Base-by-base conservation (phyloP, 1,139 yeast species). In the Saccharomyces hybrid region DNA sequence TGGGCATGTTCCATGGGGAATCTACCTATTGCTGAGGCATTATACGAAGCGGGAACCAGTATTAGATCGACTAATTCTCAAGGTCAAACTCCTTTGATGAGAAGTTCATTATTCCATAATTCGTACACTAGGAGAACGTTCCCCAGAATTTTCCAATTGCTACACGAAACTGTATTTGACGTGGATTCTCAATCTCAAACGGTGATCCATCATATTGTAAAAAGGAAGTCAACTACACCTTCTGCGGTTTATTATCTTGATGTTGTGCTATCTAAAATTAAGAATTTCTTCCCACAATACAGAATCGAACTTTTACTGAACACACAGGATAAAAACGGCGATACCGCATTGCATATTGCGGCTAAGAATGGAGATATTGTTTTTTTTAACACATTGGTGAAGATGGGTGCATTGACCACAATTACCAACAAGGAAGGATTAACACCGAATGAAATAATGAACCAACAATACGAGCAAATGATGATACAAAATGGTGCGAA, bases 1-100 rank as follows among this genome's bases (percentile, higher is more conserved):
- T 91, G 98, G 98, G 96, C 98, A 0, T 87, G 96, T 48, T 87
- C 98, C 0, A 85, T 93, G 76, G 98, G 97, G 4, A 83, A 85
- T 62, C 73, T 83, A 49, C 81, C 80, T 46, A 83, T 90, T 67
- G 83, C 88, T 49, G 91, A 86, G 60, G 76, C 88, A 16, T 74
- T 91, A 46, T 73, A 88, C 26, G 79, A 81, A 54, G 76, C 79
- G 8, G 93, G 95, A 1, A 95, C 96, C 1, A 85, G 85, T 65
- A 84, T 88, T 11, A 73, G 86, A 51, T 84, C 85, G 5, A 82
- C 85, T 1, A 91, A 89, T 67, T 78, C 81, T 56, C 76, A 78
- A 46, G 97, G 96, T 0, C 88, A 90, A 67, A 90, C 91, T 51
- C 90, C 97, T 9, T 73, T 93, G 49, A 87, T 95, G 58, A 84